Evolutionary conservation across 768 basidiomycete species (phyloP), one percentile per base, ranked within the genome.

Genomic region (Boletus reticulatus): DNA sequence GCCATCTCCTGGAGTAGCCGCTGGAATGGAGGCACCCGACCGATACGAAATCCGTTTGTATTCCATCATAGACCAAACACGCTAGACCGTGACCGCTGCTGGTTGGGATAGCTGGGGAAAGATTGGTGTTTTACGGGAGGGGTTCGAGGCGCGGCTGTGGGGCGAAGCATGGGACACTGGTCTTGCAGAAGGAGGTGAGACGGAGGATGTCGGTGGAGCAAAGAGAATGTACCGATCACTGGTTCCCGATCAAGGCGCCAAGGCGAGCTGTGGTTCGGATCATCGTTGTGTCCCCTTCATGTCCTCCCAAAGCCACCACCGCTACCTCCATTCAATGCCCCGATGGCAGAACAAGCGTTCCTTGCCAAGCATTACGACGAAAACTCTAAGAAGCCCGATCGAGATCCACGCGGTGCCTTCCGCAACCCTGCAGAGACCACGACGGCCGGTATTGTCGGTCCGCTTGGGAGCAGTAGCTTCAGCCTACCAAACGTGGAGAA

Each of bases 61-160:
- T 98, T 97, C 72, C 74, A 79, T 4, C 83, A 92, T 52, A 88
- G 89, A 61, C 88, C 97, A 2, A 98, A 98, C 67, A 88, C 91
- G 0, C 77, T 98, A 44, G 97, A 98, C 68, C 85, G 97, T 32
- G 95, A 98, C 65, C 87, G 84, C 96, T 1, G 83, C 92, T 2
- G 97, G 97, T 1, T 99, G 97, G 97, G 97, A 98, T 67, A 92
- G 90, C 61, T 97, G 93, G 91, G 94, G 95, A 0, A 98, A 98
- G 76, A 96, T 98, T 54, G 77, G 80, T 3, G 88, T 98, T 1
- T 74, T 98, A 52, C 76, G 94, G 53, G 97, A 98, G 39, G 91
- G 91, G 1, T 99, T 98, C 63, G 94, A 97, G 50, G 85, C 90
- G 1, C 86, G 84, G 57, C 66, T 76, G 45, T 89, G 87, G 85